Evolutionary conservation across 129 eudicot genomes (phyloP).

Genomic region (Silybum marianum): DNA sequence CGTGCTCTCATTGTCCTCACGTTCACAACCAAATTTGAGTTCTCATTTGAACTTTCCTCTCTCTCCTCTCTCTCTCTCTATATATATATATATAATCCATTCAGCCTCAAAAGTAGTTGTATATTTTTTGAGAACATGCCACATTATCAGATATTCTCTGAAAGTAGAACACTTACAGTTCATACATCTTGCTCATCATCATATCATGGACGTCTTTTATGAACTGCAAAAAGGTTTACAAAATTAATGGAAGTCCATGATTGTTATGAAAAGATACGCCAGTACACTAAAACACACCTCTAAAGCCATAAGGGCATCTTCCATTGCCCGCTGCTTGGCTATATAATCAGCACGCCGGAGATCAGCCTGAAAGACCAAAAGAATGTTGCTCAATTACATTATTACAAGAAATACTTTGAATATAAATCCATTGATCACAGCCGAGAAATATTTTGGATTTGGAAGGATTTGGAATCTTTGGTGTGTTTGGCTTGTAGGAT

Average conservation of each 20-base stretch:
- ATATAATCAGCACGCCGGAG: slow-evolving; percentile 80
- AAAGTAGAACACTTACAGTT: slow-evolving; percentile 65
- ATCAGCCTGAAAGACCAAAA: slow-evolving; percentile 71
- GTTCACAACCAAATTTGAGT: too few species aligned
- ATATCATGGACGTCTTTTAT: slow-evolving; percentile 81
- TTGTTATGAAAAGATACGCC: slow-evolving; percentile 11
- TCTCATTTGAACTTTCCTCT: too few species aligned
- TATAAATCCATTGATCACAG: neutral
- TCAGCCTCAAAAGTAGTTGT: neutral
- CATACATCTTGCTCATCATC: slow-evolving; percentile 91
- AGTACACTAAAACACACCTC: slow-evolving; percentile 51
- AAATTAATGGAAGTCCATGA: neutral
- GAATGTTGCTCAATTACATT: slow-evolving; percentile 12
- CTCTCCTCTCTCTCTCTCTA: too few species aligned
- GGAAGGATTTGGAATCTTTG: too few species aligned
- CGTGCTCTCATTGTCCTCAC: too few species aligned
- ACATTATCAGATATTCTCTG: neutral
- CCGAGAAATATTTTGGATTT: too few species aligned
- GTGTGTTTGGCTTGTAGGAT: too few species aligned
- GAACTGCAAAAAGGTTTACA: slow-evolving; percentile 56
- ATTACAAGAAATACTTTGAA: neutral
- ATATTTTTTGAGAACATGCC: neutral
- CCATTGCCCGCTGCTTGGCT: slow-evolving; percentile 96
- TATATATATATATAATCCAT: too few species aligned
- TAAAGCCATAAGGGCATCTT: slow-evolving; percentile 88